These are phyloP conservation scores for Backusella westeae DNA, from an alignment of 192 early-diverging fungal species.

Conservation along the genomic window DNA sequence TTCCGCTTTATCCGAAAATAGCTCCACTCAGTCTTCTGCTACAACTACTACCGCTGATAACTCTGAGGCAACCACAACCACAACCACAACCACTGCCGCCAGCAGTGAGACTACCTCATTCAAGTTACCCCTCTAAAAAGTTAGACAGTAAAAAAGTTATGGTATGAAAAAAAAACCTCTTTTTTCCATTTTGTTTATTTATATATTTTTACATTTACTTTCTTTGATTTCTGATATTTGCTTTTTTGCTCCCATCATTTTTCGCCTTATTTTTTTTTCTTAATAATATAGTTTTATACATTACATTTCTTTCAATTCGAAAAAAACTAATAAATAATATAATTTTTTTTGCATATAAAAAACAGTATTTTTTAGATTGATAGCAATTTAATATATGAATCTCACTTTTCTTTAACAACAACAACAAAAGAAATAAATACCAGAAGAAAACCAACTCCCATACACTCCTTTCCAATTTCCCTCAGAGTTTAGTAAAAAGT, in stretches of 20 bases:
- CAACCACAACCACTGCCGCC: background rate
- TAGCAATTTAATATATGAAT: background rate
- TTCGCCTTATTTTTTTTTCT: background rate
- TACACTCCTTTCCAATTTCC: no score
- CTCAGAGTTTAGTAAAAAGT: no score
- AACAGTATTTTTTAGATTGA: background rate
- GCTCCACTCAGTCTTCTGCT: background rate
- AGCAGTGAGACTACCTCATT: background rate
- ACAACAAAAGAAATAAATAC: background rate
- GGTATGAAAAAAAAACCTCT: background rate
- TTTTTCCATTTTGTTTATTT: background rate
- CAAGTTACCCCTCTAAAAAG: background rate
- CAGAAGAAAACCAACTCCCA: background rate
- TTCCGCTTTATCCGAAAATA: background rate
- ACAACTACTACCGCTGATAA: background rate
- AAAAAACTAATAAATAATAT: constrained; percentile 9
- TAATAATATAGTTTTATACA: constrained; percentile 4
- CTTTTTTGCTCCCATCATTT: background rate
- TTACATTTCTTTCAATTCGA: background rate
- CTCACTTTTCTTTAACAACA: background rate
- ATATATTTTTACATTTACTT: background rate
- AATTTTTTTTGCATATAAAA: constrained; percentile 5
- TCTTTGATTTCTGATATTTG: background rate
- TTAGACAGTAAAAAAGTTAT: constrained; percentile 1
- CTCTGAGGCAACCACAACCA: background rate